A percentile compares a stretch with the other conserved stretches of the same genome.
Evolutionary conservation across 2,329 filamentous ascomycete genomes (phyloP).

Genomic region (Thielaviopsis punctulata): DNA sequence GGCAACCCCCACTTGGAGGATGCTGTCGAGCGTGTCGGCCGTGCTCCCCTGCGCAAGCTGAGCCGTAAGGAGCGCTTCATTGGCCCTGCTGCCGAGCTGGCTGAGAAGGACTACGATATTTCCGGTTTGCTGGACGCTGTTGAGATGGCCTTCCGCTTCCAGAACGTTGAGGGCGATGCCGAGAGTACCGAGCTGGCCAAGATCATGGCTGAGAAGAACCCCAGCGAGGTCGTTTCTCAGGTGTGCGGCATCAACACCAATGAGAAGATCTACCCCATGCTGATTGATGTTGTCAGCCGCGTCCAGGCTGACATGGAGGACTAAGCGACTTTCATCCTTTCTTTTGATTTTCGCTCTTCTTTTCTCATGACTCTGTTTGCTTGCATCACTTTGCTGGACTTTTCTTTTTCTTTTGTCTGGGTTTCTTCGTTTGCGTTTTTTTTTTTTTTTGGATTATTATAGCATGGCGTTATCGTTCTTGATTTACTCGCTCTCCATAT

Average conservation of each 20-base stretch:
- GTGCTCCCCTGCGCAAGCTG: slow-evolving; percentile 85
- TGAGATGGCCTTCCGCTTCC: slow-evolving; percentile 89
- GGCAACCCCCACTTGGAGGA: slow-evolving; percentile 88
- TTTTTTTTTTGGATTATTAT: neutral
- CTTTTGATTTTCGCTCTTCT: neutral
- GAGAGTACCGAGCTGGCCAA: slow-evolving; percentile 75
- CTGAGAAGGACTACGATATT: slow-evolving; percentile 59
- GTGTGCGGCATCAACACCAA: slow-evolving; percentile 63
- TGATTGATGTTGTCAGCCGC: slow-evolving; percentile 64
- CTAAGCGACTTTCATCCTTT: neutral
- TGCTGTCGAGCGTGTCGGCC: slow-evolving; percentile 84
- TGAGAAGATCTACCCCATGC: slow-evolving; percentile 61
- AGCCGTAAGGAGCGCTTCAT: slow-evolving; percentile 92
- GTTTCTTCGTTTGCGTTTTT: slow-evolving; percentile 7
- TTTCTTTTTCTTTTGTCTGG: slow-evolving; percentile 2
- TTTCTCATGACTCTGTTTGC: slow-evolving; percentile 8
- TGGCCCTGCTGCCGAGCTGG: slow-evolving; percentile 75
- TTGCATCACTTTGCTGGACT: neutral
- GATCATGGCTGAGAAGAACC: slow-evolving; percentile 58
- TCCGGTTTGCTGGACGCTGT: slow-evolving; percentile 62
- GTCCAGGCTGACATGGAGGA: slow-evolving; percentile 48
- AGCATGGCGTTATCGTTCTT: neutral
- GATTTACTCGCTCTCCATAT: neutral
- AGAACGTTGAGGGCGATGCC: slow-evolving; percentile 80
- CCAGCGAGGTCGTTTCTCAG: slow-evolving; percentile 61